These are phyloP conservation scores for Aspergillus cavernicola DNA, from an alignment of 495 filamentous ascomycete genomes.

Conservation along the genomic window DNA sequence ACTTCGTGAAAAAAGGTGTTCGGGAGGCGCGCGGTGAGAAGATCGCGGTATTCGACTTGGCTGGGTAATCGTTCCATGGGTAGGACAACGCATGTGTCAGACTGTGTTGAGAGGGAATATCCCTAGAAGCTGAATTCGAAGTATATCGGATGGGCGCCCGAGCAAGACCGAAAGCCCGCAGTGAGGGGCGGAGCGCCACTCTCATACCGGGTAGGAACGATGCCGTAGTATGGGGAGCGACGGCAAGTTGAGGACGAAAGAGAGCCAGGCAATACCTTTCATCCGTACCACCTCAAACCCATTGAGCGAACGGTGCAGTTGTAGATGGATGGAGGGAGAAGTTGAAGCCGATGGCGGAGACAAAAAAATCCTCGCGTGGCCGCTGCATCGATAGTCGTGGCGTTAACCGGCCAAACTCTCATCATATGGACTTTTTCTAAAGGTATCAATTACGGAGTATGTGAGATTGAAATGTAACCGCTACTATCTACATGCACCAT, in stretches of 20 bases:
- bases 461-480: not conserved
- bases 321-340: not conserved
- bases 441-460: no score
- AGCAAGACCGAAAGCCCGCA: conserved; percentile 36
- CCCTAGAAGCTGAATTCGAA: conserved; percentile 12
- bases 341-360: conserved; percentile 3
- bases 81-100: conserved; percentile 1
- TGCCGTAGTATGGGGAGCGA: conserved; percentile 14
- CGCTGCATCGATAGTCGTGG: conserved; percentile 3
- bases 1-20: conserved; percentile 11
- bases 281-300: conserved; percentile 10
- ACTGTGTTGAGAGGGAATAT: conserved; percentile 7
- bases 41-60: not conserved
- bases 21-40: not conserved
- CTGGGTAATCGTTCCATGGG: conserved; percentile 1
- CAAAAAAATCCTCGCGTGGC: conserved; percentile 11
- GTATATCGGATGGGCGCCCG: conserved; percentile 30
- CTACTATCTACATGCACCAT: conserved; percentile 11
- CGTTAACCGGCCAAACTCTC: conserved; percentile 8
- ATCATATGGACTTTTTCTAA: conserved; percentile 2
- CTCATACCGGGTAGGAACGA: conserved; percentile 36
- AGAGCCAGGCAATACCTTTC: not conserved
- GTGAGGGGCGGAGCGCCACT: conserved; percentile 33
- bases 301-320: conserved; percentile 2
- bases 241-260: conserved; percentile 9